These are phyloP conservation scores for Hapsidospora chrysogenum DNA, from an alignment of 495 filamentous ascomycete species.

Conservation along the genomic window DNA sequence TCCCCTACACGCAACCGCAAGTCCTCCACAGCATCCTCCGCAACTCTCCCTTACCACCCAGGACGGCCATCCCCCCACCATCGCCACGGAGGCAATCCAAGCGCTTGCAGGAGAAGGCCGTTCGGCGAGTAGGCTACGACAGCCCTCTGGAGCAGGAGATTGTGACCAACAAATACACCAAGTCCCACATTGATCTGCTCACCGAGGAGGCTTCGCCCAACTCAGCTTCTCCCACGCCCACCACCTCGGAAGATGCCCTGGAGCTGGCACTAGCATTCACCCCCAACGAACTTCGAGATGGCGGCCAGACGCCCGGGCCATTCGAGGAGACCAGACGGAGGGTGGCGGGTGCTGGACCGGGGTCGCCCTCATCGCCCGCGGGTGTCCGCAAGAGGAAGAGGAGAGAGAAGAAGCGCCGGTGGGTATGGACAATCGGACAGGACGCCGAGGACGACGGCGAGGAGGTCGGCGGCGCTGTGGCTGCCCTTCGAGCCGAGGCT, in stretches of 20 bases:
- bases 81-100: slow-evolving; percentile 29
- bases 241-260: slow-evolving; percentile 18
- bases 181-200: slow-evolving; percentile 37
- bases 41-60: slow-evolving; percentile 50
- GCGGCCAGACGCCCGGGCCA: slow-evolving; percentile 36
- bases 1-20: slow-evolving; percentile 43
- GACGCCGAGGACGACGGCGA: slow-evolving; percentile 22
- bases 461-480: slow-evolving; percentile 18
- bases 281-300: slow-evolving; percentile 30
- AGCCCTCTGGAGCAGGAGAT: slow-evolving; percentile 36
- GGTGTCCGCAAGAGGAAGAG: slow-evolving; percentile 27
- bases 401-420: slow-evolving; percentile 32
- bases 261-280: slow-evolving; percentile 32
- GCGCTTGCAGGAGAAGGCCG: slow-evolving; percentile 28
- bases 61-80: slow-evolving; percentile 22
- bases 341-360: slow-evolving; percentile 18
- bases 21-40: slow-evolving; percentile 58
- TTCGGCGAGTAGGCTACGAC: slow-evolving; percentile 33
- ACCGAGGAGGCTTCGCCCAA: slow-evolving; percentile 30
- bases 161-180: slow-evolving; percentile 34
- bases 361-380: slow-evolving; percentile 17
- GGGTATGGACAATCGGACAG: slow-evolving; percentile 35
- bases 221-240: slow-evolving; percentile 17
- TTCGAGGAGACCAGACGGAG: slow-evolving; percentile 40
- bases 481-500: slow-evolving; percentile 10